phyloP scores from a whole-genome alignment of 2,329 filamentous ascomycete genomes.

The Exophiala viscosa region DNA sequence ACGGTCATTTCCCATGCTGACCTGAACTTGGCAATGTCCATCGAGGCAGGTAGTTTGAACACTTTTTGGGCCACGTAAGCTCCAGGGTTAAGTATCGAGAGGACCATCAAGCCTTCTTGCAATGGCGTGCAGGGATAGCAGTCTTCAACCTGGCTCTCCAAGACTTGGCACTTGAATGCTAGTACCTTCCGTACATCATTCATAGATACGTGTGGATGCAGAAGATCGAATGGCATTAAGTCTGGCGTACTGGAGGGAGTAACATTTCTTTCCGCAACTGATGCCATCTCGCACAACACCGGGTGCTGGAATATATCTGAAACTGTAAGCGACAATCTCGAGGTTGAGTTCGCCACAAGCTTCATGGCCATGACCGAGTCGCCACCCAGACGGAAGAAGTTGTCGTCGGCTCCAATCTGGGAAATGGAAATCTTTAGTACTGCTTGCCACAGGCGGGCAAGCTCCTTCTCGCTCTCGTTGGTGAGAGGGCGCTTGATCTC shows the following conservation, averaged over 20 bases:
- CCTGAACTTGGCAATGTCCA: slow-evolving; percentile 37
- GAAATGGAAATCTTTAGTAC: too few relatives aligned
- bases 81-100: slow-evolving; percentile 37
- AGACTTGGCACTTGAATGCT: slow-evolving; percentile 23
- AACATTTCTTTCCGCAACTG: slow-evolving; percentile 1
- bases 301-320: slow-evolving; percentile 36
- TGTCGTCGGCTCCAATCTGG: slow-evolving; percentile 24
- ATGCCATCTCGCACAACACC: slow-evolving; percentile 43
- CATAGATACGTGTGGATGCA: slow-evolving; percentile 1
- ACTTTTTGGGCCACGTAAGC: slow-evolving; percentile 41
- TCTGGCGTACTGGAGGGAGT: neutral
- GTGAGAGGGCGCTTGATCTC: too few relatives aligned
- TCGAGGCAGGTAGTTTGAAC: slow-evolving; percentile 30
- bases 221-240: slow-evolving; percentile 12
- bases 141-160: slow-evolving; percentile 34
- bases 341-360: slow-evolving; percentile 28
- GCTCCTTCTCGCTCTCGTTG: too few relatives aligned
- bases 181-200: slow-evolving; percentile 13
- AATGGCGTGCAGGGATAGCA: slow-evolving; percentile 41
- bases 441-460: too few relatives aligned
- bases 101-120: slow-evolving; percentile 43
- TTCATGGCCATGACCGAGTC: slow-evolving; percentile 34
- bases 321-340: slow-evolving; percentile 26
- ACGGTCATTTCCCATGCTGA: slow-evolving; percentile 38
- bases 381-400: slow-evolving; percentile 34